Conservation (phyloP, 805 yeast species). For the Lipomyces sp. region DNA sequence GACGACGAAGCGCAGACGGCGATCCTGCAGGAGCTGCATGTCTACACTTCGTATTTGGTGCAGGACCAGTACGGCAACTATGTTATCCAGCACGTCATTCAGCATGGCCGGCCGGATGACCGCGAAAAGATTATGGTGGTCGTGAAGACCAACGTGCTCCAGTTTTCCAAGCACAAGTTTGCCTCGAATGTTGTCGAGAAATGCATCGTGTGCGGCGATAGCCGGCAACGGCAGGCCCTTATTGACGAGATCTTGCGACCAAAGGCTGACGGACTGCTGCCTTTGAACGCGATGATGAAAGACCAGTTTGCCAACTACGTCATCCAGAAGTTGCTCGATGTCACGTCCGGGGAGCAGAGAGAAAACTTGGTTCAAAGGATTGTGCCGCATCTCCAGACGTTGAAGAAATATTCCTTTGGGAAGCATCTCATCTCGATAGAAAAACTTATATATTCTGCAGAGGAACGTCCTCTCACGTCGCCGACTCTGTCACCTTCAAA, state of each 20-base stretch:
- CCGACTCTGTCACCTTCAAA: conserved; percentile 1
- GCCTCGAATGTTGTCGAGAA: conserved; percentile 97
- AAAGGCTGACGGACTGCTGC: conserved; percentile 39
- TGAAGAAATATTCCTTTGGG: conserved; percentile 67
- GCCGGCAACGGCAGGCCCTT: conserved; percentile 58
- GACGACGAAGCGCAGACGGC: conserved; percentile 58
- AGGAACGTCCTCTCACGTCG: conserved; percentile 5
- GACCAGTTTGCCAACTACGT: conserved; percentile 98
- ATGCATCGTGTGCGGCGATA: conserved; percentile 72
- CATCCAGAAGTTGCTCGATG: conserved; percentile 87
- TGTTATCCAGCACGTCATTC: conserved; percentile 92
- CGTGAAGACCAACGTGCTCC: conserved; percentile 69
- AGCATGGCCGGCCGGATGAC: conserved; percentile 63
- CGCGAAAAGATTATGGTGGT: conserved; percentile 60
- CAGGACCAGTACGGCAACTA: conserved; percentile 98
- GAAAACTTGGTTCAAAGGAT: conserved; percentile 68
- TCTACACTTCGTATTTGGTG: conserved; percentile 68
- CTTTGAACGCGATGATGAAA: conserved; percentile 84
- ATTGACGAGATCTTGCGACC: conserved; percentile 53
- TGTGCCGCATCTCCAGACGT: conserved; percentile 71
- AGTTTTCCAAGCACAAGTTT: conserved; percentile 90
- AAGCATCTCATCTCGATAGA: conserved; percentile 50
- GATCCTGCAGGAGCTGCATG: conserved; percentile 68
- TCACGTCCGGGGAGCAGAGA: conserved; percentile 67
- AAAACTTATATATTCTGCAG: conserved; percentile 24